Percentiles rank a stretch among this genome's conserved stretches.
These are phyloP conservation scores for Ceriops zippeliana DNA, from an alignment of 345 rosid species.

Conservation along the genomic window DNA sequence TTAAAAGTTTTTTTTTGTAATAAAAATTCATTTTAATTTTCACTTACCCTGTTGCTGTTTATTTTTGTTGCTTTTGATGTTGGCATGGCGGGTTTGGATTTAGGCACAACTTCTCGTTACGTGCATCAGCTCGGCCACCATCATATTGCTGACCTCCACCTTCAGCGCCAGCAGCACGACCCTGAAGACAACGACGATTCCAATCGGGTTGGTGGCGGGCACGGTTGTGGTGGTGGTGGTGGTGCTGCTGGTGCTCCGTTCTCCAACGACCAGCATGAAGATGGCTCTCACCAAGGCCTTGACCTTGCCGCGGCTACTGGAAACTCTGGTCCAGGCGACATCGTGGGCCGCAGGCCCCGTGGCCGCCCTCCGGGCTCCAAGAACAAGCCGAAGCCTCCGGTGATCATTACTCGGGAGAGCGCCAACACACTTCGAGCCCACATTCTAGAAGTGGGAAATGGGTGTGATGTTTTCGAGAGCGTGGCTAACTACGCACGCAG, in stretches of 20 bases:
- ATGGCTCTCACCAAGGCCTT: conserved; percentile 43
- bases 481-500: conserved; percentile 81
- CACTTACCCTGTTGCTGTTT: neutral
- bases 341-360: conserved; percentile 68
- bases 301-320: conserved; percentile 35
- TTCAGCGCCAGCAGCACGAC: conserved; percentile 45
- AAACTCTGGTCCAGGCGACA: conserved; percentile 34
- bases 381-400: conserved; percentile 87
- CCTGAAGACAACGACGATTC: conserved; percentile 38
- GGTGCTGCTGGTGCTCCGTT: conserved; percentile 28
- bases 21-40: conserved; percentile 21
- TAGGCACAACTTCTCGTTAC: conserved; percentile 52
- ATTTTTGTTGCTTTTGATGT: conserved; percentile 34
- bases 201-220: conserved; percentile 21
- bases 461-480: conserved; percentile 85
- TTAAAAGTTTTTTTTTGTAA: conserved; percentile 9
- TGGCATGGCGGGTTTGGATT: conserved; percentile 66
- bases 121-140: conserved; percentile 40
- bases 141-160: conserved; percentile 55
- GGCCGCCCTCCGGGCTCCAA: conserved; percentile 95
- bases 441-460: conserved; percentile 86
- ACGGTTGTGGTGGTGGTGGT: conserved; percentile 19
- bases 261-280: conserved; percentile 23
- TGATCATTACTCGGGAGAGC: conserved; percentile 89
- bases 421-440: conserved; percentile 95